phyloP scores from a whole-genome alignment of 306 rosid species.

The Castanopsis chinensis region DNA sequence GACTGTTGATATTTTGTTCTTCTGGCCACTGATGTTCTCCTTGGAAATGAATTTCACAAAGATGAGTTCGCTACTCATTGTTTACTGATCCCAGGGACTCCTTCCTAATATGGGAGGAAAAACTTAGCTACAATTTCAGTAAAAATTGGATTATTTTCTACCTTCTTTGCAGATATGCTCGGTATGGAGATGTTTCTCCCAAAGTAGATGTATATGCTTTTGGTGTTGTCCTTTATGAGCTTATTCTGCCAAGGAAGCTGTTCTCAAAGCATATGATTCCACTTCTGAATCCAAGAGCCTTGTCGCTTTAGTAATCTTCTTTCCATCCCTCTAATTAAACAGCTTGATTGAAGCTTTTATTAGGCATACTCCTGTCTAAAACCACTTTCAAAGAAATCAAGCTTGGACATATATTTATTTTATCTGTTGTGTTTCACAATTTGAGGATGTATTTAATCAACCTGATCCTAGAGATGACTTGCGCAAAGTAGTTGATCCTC shows the following conservation, averaged over 20 bases:
- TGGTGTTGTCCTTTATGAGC: conserved; percentile 87
- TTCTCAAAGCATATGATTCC: conserved; percentile 40
- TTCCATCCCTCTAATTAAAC: neutral
- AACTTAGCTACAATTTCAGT: neutral
- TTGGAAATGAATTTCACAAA: neutral
- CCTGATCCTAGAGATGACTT: conserved; percentile 51
- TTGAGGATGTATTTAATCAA: conserved; percentile 66
- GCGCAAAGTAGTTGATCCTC: conserved; percentile 62
- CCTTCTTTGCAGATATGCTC: conserved; percentile 62
- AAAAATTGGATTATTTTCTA: conserved; percentile 15
- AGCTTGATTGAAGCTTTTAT: conserved; percentile 4
- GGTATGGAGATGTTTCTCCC: conserved; percentile 77
- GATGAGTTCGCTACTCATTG: neutral
- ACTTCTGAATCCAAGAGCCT: conserved; percentile 69
- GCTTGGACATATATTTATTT: neutral
- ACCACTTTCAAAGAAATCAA: neutral
- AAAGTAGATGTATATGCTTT: conserved; percentile 84
- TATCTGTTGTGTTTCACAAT: conserved; percentile 41
- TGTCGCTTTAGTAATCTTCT: conserved; percentile 58
- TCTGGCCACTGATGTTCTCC: neutral
- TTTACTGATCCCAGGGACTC: neutral
- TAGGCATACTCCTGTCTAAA: neutral
- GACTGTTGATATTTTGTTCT: neutral
- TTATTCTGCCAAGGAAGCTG: conserved; percentile 90
- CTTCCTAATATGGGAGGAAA: neutral